Evolutionary conservation across 2,329 filamentous ascomycete genomes (phyloP).

Genomic region (Gnomoniopsis smithogilvyi): DNA sequence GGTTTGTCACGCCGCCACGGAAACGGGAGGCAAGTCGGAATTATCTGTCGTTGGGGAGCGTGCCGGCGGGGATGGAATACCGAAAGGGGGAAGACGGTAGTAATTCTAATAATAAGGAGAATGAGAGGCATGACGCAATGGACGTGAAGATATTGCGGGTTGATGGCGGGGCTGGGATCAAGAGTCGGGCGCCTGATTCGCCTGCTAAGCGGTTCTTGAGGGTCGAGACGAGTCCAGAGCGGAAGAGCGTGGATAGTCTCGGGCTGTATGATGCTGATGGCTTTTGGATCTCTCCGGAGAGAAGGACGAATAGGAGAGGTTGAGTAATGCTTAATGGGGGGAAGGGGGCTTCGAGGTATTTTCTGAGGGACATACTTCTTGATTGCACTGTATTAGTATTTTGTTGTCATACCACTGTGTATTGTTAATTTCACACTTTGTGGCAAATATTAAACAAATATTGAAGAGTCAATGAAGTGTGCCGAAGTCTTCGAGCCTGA

Average conservation of each 20-base stretch:
- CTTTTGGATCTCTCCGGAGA: slow-evolving; percentile 42
- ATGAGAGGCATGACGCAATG: not conserved
- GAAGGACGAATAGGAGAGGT: slow-evolving; percentile 13
- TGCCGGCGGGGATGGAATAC: not conserved
- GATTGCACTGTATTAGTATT: not conserved
- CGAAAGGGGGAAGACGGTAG: not conserved
- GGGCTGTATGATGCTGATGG: slow-evolving; percentile 44
- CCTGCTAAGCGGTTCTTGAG: not conserved
- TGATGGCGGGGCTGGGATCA: slow-evolving; percentile 6
- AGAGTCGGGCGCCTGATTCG: not conserved
- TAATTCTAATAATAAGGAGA: slow-evolving; percentile 7
- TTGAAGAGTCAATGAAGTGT: no score
- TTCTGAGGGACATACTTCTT: not conserved
- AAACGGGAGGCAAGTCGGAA: slow-evolving; percentile 34
- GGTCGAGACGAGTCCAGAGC: not conserved
- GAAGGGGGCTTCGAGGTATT: not conserved
- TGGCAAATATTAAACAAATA: no score
- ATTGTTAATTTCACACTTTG: not conserved
- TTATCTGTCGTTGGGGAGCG: slow-evolving; percentile 43
- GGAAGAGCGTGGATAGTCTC: slow-evolving; percentile 35
- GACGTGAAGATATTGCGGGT: slow-evolving; percentile 9
- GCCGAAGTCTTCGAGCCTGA: no score
- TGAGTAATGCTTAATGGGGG: not conserved
- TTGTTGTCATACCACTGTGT: not conserved
- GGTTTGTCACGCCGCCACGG: slow-evolving; percentile 27